Conservation (phyloP, 768 basidiomycete species). For the Fistulinella prunicolor region DNA sequence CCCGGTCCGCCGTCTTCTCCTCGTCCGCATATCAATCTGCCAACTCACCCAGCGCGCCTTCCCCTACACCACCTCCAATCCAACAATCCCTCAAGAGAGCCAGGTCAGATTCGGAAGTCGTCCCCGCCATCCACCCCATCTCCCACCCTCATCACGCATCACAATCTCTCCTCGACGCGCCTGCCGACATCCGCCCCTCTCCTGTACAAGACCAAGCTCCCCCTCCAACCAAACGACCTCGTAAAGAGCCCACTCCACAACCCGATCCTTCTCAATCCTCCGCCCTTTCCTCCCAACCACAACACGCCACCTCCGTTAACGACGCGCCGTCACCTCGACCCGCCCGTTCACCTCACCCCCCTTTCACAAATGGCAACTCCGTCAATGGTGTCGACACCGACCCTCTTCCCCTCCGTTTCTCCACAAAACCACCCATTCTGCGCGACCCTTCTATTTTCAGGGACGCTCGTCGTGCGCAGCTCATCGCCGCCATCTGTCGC, state of each 20-base stretch:
- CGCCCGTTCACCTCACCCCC: slow-evolving; percentile 48
- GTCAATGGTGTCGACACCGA: slow-evolving; percentile 44
- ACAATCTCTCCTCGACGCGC: slow-evolving; percentile 30
- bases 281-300: slow-evolving; percentile 17
- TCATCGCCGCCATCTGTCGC: slow-evolving; percentile 65
- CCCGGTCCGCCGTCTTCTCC: slow-evolving; percentile 50
- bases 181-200: slow-evolving; percentile 44
- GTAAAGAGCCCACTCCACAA: slow-evolving; percentile 48
- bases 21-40: slow-evolving; percentile 48
- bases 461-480: slow-evolving; percentile 55
- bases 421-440: slow-evolving; percentile 59
- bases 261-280: slow-evolving; percentile 29
- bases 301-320: slow-evolving; percentile 32
- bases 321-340: slow-evolving; percentile 33
- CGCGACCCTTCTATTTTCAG: slow-evolving; percentile 53
- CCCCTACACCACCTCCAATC: slow-evolving; percentile 51
- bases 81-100: slow-evolving; percentile 54
- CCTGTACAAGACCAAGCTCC: slow-evolving; percentile 58
- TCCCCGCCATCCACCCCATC: slow-evolving; percentile 15
- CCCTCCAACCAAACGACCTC: slow-evolving; percentile 68
- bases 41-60: slow-evolving; percentile 50
- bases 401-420: slow-evolving; percentile 52
- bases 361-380: slow-evolving; percentile 43
- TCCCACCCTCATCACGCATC: slow-evolving; percentile 18
- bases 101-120: slow-evolving; percentile 64